Evolutionary conservation across 768 basidiomycete genomes (phyloP).

Genomic region (Neoboletus subvelutipes): DNA sequence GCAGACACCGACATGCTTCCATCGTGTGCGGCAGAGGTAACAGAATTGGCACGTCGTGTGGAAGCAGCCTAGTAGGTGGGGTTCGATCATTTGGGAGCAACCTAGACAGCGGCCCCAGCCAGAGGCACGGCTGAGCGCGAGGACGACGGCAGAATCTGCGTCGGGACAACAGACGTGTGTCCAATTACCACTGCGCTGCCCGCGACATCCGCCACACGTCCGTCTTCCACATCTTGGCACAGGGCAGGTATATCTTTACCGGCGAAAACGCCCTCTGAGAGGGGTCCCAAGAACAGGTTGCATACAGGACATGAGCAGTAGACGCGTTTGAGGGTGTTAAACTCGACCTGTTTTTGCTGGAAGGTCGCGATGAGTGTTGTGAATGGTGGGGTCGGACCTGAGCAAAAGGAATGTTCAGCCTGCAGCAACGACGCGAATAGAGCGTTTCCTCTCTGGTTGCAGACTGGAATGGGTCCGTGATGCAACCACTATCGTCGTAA

Average conservation of each 20-base stretch:
- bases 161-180: conserved; percentile 29
- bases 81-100: no score
- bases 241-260: conserved; percentile 18
- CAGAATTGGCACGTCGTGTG: no score
- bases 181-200: conserved; percentile 21
- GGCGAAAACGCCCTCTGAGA: conserved; percentile 27
- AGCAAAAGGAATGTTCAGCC: no score
- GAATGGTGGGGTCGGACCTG: conserved; percentile 28
- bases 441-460: no score
- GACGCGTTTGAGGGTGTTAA: conserved; percentile 35
- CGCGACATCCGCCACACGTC: conserved; percentile 30
- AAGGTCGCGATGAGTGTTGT: conserved; percentile 19
- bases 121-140: conserved; percentile 23
- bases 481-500: no score
- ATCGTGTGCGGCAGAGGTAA: no score
- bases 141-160: conserved; percentile 24
- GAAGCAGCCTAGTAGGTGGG: no score
- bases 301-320: conserved; percentile 39
- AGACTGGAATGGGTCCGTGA: no score
- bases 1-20: no score
- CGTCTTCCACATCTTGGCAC: conserved; percentile 17
- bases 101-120: conserved; percentile 28
- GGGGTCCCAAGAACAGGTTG: conserved; percentile 37
- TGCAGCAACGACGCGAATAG: no score
- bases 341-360: conserved; percentile 31